phyloP scores from a whole-genome alignment of 1,284 basidiomycete genomes.

The Xanthoconium separans region DNA sequence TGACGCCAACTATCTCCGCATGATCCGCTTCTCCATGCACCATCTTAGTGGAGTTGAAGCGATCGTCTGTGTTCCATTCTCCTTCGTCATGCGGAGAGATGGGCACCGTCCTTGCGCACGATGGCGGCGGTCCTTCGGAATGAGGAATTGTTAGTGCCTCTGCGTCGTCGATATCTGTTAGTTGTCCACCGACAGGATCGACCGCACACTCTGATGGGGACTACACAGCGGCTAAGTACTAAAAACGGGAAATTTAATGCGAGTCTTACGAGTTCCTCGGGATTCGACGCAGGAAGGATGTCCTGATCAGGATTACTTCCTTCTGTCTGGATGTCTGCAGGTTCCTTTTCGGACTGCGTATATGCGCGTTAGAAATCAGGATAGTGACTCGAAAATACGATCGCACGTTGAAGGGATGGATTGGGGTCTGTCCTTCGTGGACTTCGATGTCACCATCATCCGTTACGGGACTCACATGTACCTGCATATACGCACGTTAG shows the following conservation, averaged over 20 bases:
- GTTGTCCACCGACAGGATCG: background rate
- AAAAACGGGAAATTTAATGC: background rate
- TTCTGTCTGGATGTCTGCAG: background rate
- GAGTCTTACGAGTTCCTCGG: conserved; percentile 13
- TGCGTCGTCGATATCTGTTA: background rate
- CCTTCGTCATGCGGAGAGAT: background rate
- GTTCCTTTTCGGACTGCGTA: conserved; percentile 13
- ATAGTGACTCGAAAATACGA: background rate
- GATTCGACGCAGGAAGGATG: background rate
- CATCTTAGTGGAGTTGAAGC: background rate
- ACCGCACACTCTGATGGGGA: background rate
- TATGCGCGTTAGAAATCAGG: conserved; percentile 20
- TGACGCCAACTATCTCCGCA: background rate
- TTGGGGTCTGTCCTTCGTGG: background rate
- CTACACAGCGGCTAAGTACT: conserved; percentile 11
- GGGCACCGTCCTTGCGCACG: background rate
- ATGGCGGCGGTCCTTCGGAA: background rate
- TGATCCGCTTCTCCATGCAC: background rate
- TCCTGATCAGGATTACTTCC: background rate
- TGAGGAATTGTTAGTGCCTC: background rate
- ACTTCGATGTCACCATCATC: background rate
- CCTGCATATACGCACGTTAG: conserved; percentile 18
- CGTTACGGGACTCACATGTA: background rate
- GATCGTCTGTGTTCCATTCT: background rate
- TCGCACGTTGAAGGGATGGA: conserved; percentile 8